These are phyloP conservation scores for Naganishia antarctica DNA, from an alignment of 768 basidiomycete genomes.

Conservation along the genomic window DNA sequence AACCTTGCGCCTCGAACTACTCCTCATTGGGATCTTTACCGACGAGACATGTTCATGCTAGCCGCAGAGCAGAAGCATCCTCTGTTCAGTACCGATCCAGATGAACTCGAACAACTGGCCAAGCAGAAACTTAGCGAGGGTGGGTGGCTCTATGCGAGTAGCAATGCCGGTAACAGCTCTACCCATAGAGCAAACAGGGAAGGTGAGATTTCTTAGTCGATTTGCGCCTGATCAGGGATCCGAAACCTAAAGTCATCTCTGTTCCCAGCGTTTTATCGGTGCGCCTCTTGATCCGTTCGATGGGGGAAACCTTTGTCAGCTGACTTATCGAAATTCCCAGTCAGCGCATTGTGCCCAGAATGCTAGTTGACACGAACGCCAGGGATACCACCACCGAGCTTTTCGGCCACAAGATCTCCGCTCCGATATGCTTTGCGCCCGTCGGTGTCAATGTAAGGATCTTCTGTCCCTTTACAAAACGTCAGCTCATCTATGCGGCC, in stretches of 20 bases:
- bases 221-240: neutral
- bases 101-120: slow-evolving; percentile 51
- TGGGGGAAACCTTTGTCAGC: too few species aligned
- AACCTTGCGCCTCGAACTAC: slow-evolving; percentile 55
- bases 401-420: slow-evolving; percentile 55
- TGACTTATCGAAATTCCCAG: slow-evolving; percentile 46
- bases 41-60: slow-evolving; percentile 54
- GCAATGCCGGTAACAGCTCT: slow-evolving; percentile 66
- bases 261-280: slow-evolving; percentile 31
- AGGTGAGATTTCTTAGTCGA: slow-evolving; percentile 45
- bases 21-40: slow-evolving; percentile 56
- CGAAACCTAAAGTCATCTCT: neutral
- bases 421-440: slow-evolving; percentile 58
- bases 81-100: slow-evolving; percentile 45
- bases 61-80: slow-evolving; percentile 33
- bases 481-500: too few species aligned
- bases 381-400: slow-evolving; percentile 55
- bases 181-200: slow-evolving; percentile 66
- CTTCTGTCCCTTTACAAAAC: too few species aligned
- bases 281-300: neutral
- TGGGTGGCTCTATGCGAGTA: slow-evolving; percentile 69
- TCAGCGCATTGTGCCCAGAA: slow-evolving; percentile 66
- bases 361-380: slow-evolving; percentile 57
- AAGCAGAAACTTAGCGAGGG: slow-evolving; percentile 54
- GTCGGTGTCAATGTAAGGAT: slow-evolving; percentile 66